Evolutionary conservation across 2,329 filamentous ascomycete genomes (phyloP), one percentile per base, ranked within the genome.

Genomic region (Sclerotinia minor): DNA sequence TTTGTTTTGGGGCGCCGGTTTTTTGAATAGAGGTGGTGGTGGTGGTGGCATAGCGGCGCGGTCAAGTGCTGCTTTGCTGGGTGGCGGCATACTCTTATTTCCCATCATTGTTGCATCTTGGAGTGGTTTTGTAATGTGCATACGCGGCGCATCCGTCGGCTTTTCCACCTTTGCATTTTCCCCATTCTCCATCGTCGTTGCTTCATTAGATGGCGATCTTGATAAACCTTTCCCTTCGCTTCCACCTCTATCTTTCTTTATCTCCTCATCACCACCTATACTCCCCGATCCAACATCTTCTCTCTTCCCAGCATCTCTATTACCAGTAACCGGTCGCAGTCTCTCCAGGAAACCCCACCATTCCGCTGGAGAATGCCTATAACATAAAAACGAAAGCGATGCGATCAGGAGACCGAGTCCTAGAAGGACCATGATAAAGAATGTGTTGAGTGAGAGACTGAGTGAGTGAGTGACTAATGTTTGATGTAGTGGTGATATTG

Each of bases 351-450:
- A 77, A 0, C 21, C 26, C 15, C 76, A 77, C 72, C 80, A 79
- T 59, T 86, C 77, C 78, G 85, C 83, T 57, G 81, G 78, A 61
- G 83, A 84, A 67, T 83, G 83, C 52, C 82, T 82, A 69, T 88
- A 80, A 73, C 83, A 79, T 71, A 89, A 77, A 73, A 83, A 85
- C 57, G 88, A 81, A 67, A 89, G 78, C 0, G 87, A 87, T 54
- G 83, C 87, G 71, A 89, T 76, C 73, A 89, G 80, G 71, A 90
- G 80, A n/a, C 87, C 87, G 71, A 89, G 78, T 71, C 85, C 87
- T 70, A 89, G n/a, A 19, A 60, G 52, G 41, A 49, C 63, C 63
- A 65, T 65, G 13, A n/a, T 49, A 45, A 3, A 17, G 8, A n/a
- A 13, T 5, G 26, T 32, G 8, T 3, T 41, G 54, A n/a, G 7